Evolutionary conservation across 306 rosid species (phyloP).

Genomic region (Cucumis cinereus): DNA sequence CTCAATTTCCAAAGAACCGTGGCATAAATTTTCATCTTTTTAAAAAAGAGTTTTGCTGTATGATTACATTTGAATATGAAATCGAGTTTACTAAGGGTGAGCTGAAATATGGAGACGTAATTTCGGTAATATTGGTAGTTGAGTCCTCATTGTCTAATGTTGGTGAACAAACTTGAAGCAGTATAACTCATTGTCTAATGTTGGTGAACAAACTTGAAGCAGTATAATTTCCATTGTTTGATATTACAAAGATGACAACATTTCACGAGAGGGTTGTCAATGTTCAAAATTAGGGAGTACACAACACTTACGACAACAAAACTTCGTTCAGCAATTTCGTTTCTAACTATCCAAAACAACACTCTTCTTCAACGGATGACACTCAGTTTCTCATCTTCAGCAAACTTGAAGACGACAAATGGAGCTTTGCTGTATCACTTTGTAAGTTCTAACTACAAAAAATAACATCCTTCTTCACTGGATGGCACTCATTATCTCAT

Average conservation of each 20-base stretch:
- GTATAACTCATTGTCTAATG: neutral
- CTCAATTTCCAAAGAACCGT: neutral
- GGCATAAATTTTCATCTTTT: neutral
- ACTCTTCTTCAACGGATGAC: neutral
- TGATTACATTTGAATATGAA: neutral
- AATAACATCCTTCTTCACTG: neutral
- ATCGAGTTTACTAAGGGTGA: neutral
- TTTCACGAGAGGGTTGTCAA: neutral
- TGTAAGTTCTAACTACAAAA: neutral
- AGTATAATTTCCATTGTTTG: neutral
- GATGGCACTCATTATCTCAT: neutral
- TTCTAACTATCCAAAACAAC: neutral
- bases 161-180: neutral
- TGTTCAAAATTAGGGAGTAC: neutral
- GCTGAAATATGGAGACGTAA: neutral
- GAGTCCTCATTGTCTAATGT: neutral
- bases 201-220: neutral
- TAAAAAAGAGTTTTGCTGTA: neutral
- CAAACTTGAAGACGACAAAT: neutral
- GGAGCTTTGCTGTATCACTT: neutral
- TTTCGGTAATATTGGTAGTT: neutral
- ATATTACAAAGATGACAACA: neutral
- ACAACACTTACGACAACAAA: neutral
- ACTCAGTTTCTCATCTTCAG: neutral
- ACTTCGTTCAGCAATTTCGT: neutral